Evolutionary conservation across 441 rosid species (phyloP).

Genomic region (Isatis lusitanica): DNA sequence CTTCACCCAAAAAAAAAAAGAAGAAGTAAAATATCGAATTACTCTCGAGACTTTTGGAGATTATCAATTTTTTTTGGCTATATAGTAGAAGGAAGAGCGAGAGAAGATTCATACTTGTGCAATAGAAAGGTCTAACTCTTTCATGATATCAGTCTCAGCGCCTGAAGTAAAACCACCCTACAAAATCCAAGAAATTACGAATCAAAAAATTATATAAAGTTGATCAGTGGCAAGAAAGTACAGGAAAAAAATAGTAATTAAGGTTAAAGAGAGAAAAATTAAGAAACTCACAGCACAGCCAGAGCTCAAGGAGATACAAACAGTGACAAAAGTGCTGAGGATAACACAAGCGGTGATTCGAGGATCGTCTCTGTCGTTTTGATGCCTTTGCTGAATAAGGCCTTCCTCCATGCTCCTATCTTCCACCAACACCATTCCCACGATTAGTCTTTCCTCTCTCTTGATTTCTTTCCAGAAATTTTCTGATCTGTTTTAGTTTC

Average conservation of each 20-base stretch:
- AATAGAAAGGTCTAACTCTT: slow-evolving; percentile 31
- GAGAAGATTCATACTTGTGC: slow-evolving; percentile 24
- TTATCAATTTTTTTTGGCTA: neutral
- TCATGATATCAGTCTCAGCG: slow-evolving; percentile 25
- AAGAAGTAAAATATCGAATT: too few species aligned
- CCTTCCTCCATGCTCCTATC: slow-evolving; percentile 32
- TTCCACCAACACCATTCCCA: slow-evolving; percentile 21
- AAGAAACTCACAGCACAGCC: slow-evolving; percentile 35
- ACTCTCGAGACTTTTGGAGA: neutral
- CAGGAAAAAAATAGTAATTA: neutral
- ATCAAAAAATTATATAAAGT: neutral
- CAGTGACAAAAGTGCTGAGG: slow-evolving; percentile 38
- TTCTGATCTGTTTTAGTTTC: neutral
- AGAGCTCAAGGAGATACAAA: slow-evolving; percentile 33
- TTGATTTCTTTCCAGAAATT: neutral
- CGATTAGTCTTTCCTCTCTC: neutral
- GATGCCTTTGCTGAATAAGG: slow-evolving; percentile 1
- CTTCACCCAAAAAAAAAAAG: too few species aligned
- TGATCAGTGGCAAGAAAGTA: neutral
- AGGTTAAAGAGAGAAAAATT: neutral
- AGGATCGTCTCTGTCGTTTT: slow-evolving; percentile 27
- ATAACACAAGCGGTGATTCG: slow-evolving; percentile 31
- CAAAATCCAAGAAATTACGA: neutral
- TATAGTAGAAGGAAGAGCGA: neutral
- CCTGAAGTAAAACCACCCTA: slow-evolving; percentile 36